phyloP scores from a whole-genome alignment of 176 grass and related monocot species.

The Panicum miliaceum region DNA sequence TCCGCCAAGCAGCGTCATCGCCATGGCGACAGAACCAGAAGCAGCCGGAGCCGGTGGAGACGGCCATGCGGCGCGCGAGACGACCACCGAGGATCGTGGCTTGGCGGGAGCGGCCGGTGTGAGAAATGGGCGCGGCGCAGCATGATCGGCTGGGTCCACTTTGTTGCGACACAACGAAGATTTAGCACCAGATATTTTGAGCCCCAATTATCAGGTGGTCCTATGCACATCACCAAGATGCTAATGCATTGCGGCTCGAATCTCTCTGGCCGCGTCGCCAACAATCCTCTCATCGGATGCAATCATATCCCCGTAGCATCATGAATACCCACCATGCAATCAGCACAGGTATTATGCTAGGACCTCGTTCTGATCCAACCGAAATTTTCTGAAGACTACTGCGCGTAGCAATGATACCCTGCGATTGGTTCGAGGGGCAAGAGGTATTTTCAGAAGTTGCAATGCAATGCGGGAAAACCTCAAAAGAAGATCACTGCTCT shows the following conservation, averaged over 20 bases:
- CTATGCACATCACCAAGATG: not conserved
- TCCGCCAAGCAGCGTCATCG: conserved; percentile 32
- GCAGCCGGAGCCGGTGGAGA: not conserved
- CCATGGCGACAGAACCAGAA: not conserved
- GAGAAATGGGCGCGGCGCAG: not conserved
- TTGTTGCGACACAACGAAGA: conserved; percentile 7
- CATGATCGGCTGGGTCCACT: not conserved
- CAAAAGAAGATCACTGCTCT: too few relatives aligned
- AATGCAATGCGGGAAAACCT: too few relatives aligned
- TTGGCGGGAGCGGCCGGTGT: not conserved
- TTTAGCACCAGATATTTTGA: not conserved
- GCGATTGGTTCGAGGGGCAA: not conserved
- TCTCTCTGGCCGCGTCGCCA: conserved; percentile 37
- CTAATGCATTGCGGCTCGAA: not conserved
- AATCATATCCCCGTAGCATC: not conserved
- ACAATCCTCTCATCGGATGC: conserved; percentile 1
- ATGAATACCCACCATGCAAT: not conserved
- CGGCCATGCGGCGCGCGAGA: not conserved
- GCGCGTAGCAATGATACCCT: not conserved
- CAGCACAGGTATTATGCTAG: not conserved
- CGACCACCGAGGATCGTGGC: not conserved
- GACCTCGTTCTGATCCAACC: not conserved
- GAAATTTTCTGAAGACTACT: not conserved
- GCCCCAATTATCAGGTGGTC: conserved; percentile 24
- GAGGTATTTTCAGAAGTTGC: not conserved